Conservation (phyloP, 257 asterid genomes). For the Asclepias syriaca region DNA sequence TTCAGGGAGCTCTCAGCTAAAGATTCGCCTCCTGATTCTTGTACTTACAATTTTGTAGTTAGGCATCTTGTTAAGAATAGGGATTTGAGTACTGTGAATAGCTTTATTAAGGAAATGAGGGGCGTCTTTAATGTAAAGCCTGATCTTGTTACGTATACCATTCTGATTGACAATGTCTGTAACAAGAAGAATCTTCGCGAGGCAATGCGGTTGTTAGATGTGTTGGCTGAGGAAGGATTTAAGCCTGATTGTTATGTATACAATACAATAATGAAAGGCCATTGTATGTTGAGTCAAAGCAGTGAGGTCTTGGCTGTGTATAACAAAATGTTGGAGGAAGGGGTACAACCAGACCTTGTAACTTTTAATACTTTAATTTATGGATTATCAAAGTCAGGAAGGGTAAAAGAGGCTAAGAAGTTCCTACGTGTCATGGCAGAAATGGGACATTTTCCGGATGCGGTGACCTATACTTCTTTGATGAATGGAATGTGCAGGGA, state of each 20-base stretch:
- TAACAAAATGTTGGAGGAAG: conserved; percentile 76
- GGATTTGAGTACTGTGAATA: conserved; percentile 46
- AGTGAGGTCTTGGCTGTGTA: conserved; percentile 69
- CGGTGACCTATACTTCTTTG: conserved; percentile 77
- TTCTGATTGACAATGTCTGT: conserved; percentile 94
- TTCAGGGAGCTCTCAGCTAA: conserved; percentile 57
- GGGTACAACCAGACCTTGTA: conserved; percentile 67
- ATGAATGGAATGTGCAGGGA: conserved; percentile 98
- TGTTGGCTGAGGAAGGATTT: conserved; percentile 69
- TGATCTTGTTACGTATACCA: conserved; percentile 84
- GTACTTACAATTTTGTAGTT: conserved; percentile 75
- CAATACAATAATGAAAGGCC: conserved; percentile 91
- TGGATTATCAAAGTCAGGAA: conserved; percentile 78
- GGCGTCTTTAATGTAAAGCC: conserved; percentile 60
- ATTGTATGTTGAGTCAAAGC: conserved; percentile 61
- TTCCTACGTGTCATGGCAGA: conserved; percentile 62
- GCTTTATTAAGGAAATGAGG: conserved; percentile 65
- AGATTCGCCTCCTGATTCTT: conserved; percentile 54
- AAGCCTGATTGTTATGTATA: conserved; percentile 86
- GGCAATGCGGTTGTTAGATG: conserved; percentile 56
- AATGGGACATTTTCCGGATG: conserved; percentile 72
- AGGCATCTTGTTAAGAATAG: conserved; percentile 66
- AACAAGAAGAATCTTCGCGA: conserved; percentile 85
- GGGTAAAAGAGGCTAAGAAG: conserved; percentile 74
- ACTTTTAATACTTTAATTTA: conserved; percentile 79